Base-by-base conservation (phyloP, 768 basidiomycete species). In the Leccinellum luteum region DNA sequence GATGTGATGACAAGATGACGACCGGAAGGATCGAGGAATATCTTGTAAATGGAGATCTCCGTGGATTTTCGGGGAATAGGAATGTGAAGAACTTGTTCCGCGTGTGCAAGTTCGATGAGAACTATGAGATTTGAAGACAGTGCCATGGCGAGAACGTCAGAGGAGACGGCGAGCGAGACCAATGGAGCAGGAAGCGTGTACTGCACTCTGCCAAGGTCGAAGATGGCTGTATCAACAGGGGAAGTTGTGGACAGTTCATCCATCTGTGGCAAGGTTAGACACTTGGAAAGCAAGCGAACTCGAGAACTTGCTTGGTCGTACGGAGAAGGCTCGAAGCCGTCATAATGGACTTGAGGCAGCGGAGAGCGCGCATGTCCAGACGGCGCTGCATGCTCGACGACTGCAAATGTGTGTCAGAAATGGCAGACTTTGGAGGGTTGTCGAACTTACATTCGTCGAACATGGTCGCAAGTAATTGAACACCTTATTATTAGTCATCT, bases 11-110 rank as follows among this genome's bases (percentile, higher is more conserved):
- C 74, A 51, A 96, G 82, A 75, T 98, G 97, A 32, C 90, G 81
- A 4, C 95, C 95, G 0, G 94, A 90, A 14, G 95, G 95, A 71
- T 98, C 95, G 69, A 91, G 83, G 74, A 94, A 98, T 52, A 98
- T 74, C 67, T 89, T 89, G 76, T 88, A 75, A 48, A 98, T 85
- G 8, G 81, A 78, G 78, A 92, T 82, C 59, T 93, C 90, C n/a
- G 79, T 75, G 1, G 83, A 79, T 70, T 90, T 92, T 58, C 85
- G 81, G 19, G 85, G 85, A 57, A 92, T 86, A 48, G 80, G 86
- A 13, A 98, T 81, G 66, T 89, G 89, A 61, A 90, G 75, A 48
- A 98, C 86, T 66, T 93, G 90, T 66, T 95, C 92, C 0, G 93
- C 84, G 53, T 86, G 87, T 13, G 89, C 84, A 48, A 99, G 81